Evolutionary conservation across 805 yeast genomes (phyloP).

Genomic region (Metschnikowia vanudenii): DNA sequence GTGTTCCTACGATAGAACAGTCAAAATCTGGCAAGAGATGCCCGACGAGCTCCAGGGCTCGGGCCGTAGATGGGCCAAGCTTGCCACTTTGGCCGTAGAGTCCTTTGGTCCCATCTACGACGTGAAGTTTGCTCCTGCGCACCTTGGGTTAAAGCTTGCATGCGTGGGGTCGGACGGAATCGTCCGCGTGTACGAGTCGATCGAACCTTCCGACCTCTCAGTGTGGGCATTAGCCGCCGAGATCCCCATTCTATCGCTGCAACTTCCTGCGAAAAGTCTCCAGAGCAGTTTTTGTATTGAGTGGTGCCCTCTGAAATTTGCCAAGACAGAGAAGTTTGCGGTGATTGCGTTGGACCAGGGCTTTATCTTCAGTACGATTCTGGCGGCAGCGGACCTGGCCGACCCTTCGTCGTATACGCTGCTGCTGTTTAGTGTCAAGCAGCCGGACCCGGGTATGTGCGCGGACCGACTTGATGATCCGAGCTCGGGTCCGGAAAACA

Average conservation of each 20-base stretch:
- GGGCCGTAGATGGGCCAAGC: slow-evolving; percentile 80
- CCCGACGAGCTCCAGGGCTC: slow-evolving; percentile 70
- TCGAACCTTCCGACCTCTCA: slow-evolving; percentile 84
- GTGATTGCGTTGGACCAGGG: slow-evolving; percentile 89
- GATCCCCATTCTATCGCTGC: slow-evolving; percentile 59
- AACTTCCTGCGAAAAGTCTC: slow-evolving; percentile 70
- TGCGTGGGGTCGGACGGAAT: slow-evolving; percentile 89
- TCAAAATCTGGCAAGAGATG: slow-evolving; percentile 89
- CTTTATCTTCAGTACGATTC: slow-evolving; percentile 52
- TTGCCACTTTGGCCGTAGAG: slow-evolving; percentile 74
- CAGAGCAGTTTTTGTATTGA: slow-evolving; percentile 83
- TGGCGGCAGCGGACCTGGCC: too few relatives aligned
- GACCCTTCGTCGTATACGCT: too few relatives aligned
- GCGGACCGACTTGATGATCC: slow-evolving; percentile 3
- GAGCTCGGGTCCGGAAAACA: slow-evolving; percentile 2
- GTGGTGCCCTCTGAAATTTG: slow-evolving; percentile 88
- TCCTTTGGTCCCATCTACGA: slow-evolving; percentile 86
- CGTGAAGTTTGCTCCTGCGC: slow-evolving; percentile 85
- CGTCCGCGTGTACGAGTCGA: slow-evolving; percentile 78
- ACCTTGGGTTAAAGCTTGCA: slow-evolving; percentile 76
- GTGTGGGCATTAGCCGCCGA: slow-evolving; percentile 80
- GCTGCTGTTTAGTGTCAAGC: not conserved
- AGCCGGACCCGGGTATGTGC: not conserved
- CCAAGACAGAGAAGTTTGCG: slow-evolving; percentile 68
- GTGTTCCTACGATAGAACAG: slow-evolving; percentile 85